phyloP scores from a whole-genome alignment of 345 rosid species.

The Salix caprea region DNA sequence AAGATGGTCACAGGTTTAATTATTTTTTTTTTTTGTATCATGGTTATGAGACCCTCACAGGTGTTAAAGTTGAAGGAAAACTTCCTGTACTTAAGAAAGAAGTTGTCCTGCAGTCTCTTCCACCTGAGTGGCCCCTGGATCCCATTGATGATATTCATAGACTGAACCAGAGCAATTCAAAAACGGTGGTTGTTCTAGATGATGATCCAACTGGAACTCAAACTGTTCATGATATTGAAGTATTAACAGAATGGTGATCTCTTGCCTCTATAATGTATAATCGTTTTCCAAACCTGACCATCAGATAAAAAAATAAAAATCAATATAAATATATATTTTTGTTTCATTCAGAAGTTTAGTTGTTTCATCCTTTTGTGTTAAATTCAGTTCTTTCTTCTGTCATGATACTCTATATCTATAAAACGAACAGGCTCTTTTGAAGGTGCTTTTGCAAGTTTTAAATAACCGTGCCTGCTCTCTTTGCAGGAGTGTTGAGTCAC shows the following conservation, averaged over 20 bases:
- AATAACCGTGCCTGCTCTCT: not conserved
- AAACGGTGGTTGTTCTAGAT: slow-evolving; percentile 85
- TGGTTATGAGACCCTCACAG: slow-evolving; percentile 83
- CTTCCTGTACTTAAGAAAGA: slow-evolving; percentile 68
- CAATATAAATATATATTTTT: too few species aligned
- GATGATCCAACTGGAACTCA: slow-evolving; percentile 99
- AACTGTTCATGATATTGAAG: slow-evolving; percentile 95
- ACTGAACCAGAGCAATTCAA: slow-evolving; percentile 56
- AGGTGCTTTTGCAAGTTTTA: not conserved
- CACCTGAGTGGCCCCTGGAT: slow-evolving; percentile 79
- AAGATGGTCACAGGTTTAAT: slow-evolving; percentile 7
- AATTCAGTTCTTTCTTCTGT: not conserved
- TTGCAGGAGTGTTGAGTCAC: slow-evolving; percentile 68
- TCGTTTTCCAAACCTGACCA: too few species aligned
- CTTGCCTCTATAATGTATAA: too few species aligned
- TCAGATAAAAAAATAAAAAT: too few species aligned
- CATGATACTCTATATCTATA: not conserved
- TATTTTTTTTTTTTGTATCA: slow-evolving; percentile 10
- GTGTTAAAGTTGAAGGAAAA: slow-evolving; percentile 80
- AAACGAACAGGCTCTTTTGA: too few species aligned
- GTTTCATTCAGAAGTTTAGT: not conserved
- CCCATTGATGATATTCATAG: slow-evolving; percentile 57
- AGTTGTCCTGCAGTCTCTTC: slow-evolving; percentile 61
- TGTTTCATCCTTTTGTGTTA: not conserved
- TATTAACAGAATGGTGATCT: slow-evolving; percentile 87